These are phyloP conservation scores for Monosporascus sp. DNA, from an alignment of 2,329 filamentous ascomycete species.

Conservation along the genomic window DNA sequence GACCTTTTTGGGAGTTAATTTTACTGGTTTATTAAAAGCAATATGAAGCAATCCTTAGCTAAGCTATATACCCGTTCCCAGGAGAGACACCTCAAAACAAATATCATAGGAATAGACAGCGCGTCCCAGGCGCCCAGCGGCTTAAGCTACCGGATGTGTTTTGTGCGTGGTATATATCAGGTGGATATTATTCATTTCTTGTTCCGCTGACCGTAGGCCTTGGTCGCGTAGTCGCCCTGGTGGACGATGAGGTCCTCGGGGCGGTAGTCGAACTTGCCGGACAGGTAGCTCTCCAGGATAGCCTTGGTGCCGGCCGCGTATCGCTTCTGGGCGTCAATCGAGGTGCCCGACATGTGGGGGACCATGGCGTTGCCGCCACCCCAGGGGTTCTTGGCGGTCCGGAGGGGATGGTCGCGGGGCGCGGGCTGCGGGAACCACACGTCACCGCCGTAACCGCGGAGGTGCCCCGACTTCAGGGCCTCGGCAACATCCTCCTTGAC, in stretches of 20 bases:
- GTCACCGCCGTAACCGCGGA: slow-evolving; percentile 82
- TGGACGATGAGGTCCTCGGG: slow-evolving; percentile 87
- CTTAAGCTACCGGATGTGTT: too few relatives aligned
- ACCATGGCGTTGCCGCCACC: slow-evolving; percentile 98
- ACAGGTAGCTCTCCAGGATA: slow-evolving; percentile 89
- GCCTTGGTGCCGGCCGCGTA: slow-evolving; percentile 84
- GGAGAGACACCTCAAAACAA: too few relatives aligned
- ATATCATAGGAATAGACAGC: too few relatives aligned
- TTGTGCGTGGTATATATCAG: neutral
- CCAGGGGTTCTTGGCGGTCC: slow-evolving; percentile 89
- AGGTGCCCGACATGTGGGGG: slow-evolving; percentile 97
- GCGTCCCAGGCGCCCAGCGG: too few relatives aligned
- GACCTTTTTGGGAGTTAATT: too few relatives aligned
- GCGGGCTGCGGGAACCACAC: slow-evolving; percentile 99
- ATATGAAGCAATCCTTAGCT: too few relatives aligned
- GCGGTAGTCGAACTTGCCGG: slow-evolving; percentile 80
- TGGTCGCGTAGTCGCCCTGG: slow-evolving; percentile 89
- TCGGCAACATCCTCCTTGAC: slow-evolving; percentile 98
- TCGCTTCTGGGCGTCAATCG: slow-evolving; percentile 93
- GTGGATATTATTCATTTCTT: slow-evolving; percentile 30
- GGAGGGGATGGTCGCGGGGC: slow-evolving; percentile 85
- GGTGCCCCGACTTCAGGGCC: slow-evolving; percentile 85
- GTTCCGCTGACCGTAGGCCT: slow-evolving; percentile 77
- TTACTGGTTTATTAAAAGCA: too few relatives aligned
- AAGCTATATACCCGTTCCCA: too few relatives aligned